phyloP scores from a whole-genome alignment of 257 asterid species.

The Coffea eugenioides region DNA sequence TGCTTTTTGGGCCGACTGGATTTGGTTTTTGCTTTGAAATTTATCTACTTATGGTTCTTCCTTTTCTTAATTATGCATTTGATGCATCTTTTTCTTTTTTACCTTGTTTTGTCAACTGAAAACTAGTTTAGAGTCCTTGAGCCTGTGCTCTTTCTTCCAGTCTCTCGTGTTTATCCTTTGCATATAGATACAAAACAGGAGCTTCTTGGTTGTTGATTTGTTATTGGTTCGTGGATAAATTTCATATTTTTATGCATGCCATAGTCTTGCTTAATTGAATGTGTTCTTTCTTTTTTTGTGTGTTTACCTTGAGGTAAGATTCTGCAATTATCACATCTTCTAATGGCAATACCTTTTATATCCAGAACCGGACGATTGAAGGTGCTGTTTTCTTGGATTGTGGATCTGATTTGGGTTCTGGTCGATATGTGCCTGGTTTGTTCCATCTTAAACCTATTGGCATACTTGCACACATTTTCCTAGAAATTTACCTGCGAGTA shows the following conservation, averaged over 20 bases:
- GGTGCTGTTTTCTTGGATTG: constrained; percentile 86
- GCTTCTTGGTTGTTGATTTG: neutral
- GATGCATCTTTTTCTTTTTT: too few species aligned
- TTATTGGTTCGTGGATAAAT: neutral
- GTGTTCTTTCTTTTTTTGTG: neutral
- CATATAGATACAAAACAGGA: neutral
- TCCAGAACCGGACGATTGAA: constrained; percentile 70
- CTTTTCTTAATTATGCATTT: neutral
- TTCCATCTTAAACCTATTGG: constrained; percentile 19
- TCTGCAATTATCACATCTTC: constrained; percentile 10
- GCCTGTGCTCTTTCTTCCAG: neutral
- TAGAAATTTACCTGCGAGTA: neutral
- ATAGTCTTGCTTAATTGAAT: neutral
- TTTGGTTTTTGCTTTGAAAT: neutral
- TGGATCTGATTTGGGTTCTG: constrained; percentile 91
- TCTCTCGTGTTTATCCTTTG: neutral
- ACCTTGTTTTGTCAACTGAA: neutral
- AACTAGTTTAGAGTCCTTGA: neutral
- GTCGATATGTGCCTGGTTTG: constrained; percentile 93
- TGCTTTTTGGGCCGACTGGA: neutral
- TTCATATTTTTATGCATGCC: constrained; percentile 11
- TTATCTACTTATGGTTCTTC: neutral
- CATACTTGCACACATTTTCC: neutral
- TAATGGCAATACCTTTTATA: constrained; percentile 5
- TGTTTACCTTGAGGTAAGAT: neutral